Percentiles rank a stretch among this genome's conserved stretches.
These are phyloP conservation scores for Anisodus tanguticus DNA, from an alignment of 257 asterid species.

Conservation along the genomic window DNA sequence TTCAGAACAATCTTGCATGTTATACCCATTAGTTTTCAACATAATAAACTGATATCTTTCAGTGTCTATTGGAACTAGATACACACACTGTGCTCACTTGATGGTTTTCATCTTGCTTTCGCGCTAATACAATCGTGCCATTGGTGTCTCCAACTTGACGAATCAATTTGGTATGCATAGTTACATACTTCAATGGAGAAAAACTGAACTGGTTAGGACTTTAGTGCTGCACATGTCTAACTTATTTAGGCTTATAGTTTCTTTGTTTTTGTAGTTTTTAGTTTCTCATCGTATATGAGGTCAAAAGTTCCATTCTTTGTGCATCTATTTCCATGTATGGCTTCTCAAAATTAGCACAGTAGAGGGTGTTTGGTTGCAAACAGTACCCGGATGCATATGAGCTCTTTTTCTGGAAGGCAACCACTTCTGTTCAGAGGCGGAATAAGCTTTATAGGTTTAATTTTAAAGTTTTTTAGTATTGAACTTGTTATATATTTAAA, in stretches of 20 bases:
- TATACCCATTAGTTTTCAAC: background rate
- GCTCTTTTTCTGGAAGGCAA: background rate
- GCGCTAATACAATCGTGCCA: background rate
- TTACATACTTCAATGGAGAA: background rate
- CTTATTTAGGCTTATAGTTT: background rate
- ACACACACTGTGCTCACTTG: background rate
- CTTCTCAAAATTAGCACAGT: background rate
- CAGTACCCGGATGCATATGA: background rate
- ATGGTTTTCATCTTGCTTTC: no score
- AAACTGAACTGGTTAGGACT: background rate
- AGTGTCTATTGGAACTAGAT: background rate
- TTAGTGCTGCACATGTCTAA: background rate
- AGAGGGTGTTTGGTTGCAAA: conserved; percentile 17
- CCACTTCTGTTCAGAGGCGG: no score
- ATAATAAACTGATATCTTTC: background rate
- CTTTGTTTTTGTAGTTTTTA: background rate
- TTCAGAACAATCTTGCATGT: background rate
- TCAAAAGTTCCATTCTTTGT: background rate
- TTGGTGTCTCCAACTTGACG: background rate
- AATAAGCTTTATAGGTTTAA: no score
- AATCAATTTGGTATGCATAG: background rate
- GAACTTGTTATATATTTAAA: no score
- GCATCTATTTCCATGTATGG: background rate
- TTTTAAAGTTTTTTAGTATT: no score
- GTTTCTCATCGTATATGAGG: background rate